Percentiles rank a stretch among this genome's conserved stretches.
phyloP scores from a whole-genome alignment of 768 basidiomycete species.

The Gelatoporia subvermispora region DNA sequence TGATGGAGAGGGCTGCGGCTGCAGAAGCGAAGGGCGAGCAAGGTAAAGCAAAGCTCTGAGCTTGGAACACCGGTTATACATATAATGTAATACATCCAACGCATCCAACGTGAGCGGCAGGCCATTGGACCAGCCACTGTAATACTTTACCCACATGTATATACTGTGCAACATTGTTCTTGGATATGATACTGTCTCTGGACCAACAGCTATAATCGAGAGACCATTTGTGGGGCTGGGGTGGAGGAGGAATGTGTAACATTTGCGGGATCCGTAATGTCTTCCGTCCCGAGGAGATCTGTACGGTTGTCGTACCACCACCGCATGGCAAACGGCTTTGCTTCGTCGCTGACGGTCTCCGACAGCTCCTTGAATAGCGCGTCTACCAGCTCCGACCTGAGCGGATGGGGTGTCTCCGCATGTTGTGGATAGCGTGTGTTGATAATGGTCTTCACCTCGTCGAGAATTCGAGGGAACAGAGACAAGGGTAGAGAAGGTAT shows the following conservation, averaged over 20 bases:
- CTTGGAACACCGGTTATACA: neutral
- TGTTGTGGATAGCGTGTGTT: neutral
- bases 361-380: slow-evolving; percentile 61
- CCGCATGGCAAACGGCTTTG: slow-evolving; percentile 59
- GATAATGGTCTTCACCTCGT: slow-evolving; percentile 31
- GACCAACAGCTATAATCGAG: too few relatives aligned
- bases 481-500: slow-evolving; percentile 56
- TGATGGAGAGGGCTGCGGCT: slow-evolving; percentile 66
- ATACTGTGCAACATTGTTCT: neutral
- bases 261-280: too few relatives aligned
- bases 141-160: neutral
- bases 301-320: slow-evolving; percentile 64
- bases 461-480: slow-evolving; percentile 52
- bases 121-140: neutral
- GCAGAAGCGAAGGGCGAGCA: slow-evolving; percentile 29
- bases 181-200: too few relatives aligned
- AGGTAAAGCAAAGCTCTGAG: slow-evolving; percentile 29
- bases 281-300: slow-evolving; percentile 1
- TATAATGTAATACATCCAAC: too few relatives aligned
- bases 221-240: too few relatives aligned
- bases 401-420: neutral
- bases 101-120: too few relatives aligned
- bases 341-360: slow-evolving; percentile 60
- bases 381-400: slow-evolving; percentile 44
- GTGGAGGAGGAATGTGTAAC: too few relatives aligned